A percentile compares a stretch with the other conserved stretches of the same genome.
Conservation (phyloP, 345 rosid species). For the Gynandropsis gynandra region DNA sequence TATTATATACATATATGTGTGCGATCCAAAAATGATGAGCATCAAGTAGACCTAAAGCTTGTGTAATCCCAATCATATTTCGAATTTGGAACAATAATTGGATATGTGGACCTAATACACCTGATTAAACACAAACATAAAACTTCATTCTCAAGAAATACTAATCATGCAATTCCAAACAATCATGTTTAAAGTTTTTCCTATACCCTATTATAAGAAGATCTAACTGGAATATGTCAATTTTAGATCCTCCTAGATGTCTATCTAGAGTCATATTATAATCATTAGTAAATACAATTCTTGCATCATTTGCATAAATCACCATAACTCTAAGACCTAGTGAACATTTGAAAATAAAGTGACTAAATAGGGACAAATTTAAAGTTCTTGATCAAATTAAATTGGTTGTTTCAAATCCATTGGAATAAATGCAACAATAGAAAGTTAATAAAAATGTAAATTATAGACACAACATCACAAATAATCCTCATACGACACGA, state of each 20-base stretch:
- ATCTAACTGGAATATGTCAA: conserved; percentile 68
- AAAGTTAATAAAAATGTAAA: too few relatives aligned
- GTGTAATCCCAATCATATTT: conserved; percentile 83
- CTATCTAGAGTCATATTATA: conserved; percentile 98
- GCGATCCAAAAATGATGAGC: background rate
- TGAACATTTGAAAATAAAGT: background rate
- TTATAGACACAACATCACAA: too few relatives aligned
- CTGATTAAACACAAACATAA: conserved; percentile 19
- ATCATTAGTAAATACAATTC: conserved; percentile 91
- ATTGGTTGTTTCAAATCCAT: conserved; percentile 88
- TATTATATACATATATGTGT: too few relatives aligned
- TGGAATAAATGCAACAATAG: conserved; percentile 56
- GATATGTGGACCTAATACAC: conserved; percentile 94
- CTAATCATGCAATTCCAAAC: background rate
- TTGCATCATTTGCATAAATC: conserved; percentile 84
- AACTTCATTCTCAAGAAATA: background rate
- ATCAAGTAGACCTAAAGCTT: conserved; percentile 62
- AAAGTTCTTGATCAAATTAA: conserved; percentile 83
- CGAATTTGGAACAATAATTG: conserved; percentile 81
- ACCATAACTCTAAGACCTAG: conserved; percentile 98
- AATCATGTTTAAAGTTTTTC: conserved; percentile 7
- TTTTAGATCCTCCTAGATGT: conserved; percentile 97
- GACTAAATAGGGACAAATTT: conserved; percentile 67
- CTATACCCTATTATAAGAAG: conserved; percentile 90
- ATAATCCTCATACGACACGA: too few relatives aligned